Evolutionary conservation across 257 asterid species (phyloP), one percentile per base, ranked within the genome.

Genomic region (Nicotiana paniculata): DNA sequence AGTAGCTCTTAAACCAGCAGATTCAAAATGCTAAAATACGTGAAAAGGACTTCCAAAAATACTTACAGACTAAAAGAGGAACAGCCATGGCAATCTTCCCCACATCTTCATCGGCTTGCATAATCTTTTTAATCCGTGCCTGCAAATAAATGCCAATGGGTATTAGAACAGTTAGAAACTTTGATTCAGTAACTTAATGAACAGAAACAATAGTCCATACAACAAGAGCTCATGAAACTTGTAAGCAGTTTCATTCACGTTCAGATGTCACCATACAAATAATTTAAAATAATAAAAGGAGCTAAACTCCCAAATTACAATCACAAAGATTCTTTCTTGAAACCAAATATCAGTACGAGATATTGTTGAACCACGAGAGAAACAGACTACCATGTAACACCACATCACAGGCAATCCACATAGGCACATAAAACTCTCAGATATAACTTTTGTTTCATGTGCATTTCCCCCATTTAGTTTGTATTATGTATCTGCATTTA

Each of bases 21-120:
- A 72, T 12, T 58, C 39, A 57, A 66, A 61, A 65, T 33, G 13
- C 64, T 67, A 51, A 58, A 83, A 30, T 51, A 15, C 15, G 26
- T n/a, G 59, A 72, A 21, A 26, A 68, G 28, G 76, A 83, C 48
- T 53, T 76, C 32, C 66, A 76, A 5, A 76, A 13, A 54, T 37
- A 88, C 97, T 24, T 91, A 93, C 97, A 93, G 9, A 93, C 96
- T 87, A 93, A 85, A 83, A 93, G 91, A 17, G 97, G 98, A 15
- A 93, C 98, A 75, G 93, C 95, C 96, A 91, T 86, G 6, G 98
- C 98, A 83, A 92, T 93, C 91, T 93, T 93, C 77, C 98, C 98
- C 54, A 92, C 89, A 8, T 93, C 98, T 87, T 93, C 98, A 87
- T 93, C 97, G 48, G 98, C 89, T 89, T 93, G 98, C 98, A 93